Evolutionary conservation across 352 stramenopile genomes (phyloP), one percentile per base, ranked within the genome.

Genomic region (Phytophthora gonapodyides): DNA sequence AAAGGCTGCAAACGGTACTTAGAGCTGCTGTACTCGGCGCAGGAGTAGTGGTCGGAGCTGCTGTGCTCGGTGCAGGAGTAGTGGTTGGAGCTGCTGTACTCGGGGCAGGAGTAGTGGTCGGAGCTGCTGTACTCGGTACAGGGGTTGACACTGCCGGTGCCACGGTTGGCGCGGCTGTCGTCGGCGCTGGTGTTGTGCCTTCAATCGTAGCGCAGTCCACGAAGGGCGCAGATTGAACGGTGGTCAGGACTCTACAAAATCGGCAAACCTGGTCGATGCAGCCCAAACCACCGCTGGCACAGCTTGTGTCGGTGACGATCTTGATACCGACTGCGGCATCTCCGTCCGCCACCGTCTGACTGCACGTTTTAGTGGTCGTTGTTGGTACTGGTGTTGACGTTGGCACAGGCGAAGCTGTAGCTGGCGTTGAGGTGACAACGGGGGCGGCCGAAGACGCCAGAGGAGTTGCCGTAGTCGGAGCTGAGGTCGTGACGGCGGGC

Each of bases 191-290:
- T 17, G 44, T 33, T 16, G 62, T 41, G 10, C 42, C 37, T 16
- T 15, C 30, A 46, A 75, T 71, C n/a, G 51, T 48, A 21, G 57
- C 12, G 34, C 67, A 75, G 31, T 71, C 62, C 6, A 66, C 35
- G 34, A 72, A 72, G 15, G 64, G 30, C 9, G 52, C 45, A 15
- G 67, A 72, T 33, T 75, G 62, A 40, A 13, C 15, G 7, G 53
- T 66, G 43, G 42, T 66, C 13, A 54, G 57, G 15, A 50, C 46
- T 59, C 69, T 52, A 33, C 73, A 84, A 48, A 74, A 80, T 36
- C 73, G 67, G 42, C 76, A 84, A 7, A 78, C 44, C 15, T 73
- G 51, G 27, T 72, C 63, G 37, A 75, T 65, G 27, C 71, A 77
- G 8, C 68, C 71, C 44, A 77, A 35, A 9, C 71, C 71, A 9